Evolutionary conservation across 73 alveolate species (phyloP).

Genomic region (Uronychia setigera): DNA sequence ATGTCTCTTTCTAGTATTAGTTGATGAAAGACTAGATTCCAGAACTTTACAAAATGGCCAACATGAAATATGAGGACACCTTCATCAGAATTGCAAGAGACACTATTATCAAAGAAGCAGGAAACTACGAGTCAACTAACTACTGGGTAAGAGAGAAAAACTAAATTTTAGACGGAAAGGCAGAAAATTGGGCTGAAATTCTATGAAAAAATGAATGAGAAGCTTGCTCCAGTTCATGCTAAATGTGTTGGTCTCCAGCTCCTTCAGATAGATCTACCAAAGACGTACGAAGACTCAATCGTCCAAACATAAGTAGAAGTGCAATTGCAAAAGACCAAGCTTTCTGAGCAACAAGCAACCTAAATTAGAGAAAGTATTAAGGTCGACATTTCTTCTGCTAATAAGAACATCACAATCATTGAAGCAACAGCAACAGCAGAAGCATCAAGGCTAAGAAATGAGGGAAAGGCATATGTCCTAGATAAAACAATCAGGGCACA

Average conservation of each 20-base stretch:
- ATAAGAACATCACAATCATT: slow-evolving; percentile 62
- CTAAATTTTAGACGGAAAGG: slow-evolving; percentile 17
- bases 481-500: slow-evolving; percentile 64
- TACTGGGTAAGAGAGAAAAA: slow-evolving; percentile 68
- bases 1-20: slow-evolving; percentile 82
- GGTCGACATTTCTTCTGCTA: slow-evolving; percentile 79
- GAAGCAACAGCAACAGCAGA: slow-evolving; percentile 76
- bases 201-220: slow-evolving; percentile 56
- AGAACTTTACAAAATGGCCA: slow-evolving; percentile 70
- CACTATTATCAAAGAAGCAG: slow-evolving; percentile 69
- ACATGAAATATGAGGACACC: slow-evolving; percentile 64
- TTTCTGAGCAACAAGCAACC: slow-evolving; percentile 79
- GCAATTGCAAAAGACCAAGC: slow-evolving; percentile 64
- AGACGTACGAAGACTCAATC: slow-evolving; percentile 73
- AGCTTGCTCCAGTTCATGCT: slow-evolving; percentile 61
- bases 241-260: slow-evolving; percentile 76
- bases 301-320: slow-evolving; percentile 81
- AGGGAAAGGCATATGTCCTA: slow-evolving; percentile 63
- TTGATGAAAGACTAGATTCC: slow-evolving; percentile 74
- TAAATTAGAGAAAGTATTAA: slow-evolving; percentile 72
- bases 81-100: slow-evolving; percentile 68
- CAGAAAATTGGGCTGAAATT: slow-evolving; percentile 63
- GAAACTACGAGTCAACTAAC: slow-evolving; percentile 65
- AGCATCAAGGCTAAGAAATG: slow-evolving; percentile 64
- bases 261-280: slow-evolving; percentile 75